Base-by-base conservation (phyloP, 2,329 filamentous ascomycete genomes). In the Botrytis medusae region DNA sequence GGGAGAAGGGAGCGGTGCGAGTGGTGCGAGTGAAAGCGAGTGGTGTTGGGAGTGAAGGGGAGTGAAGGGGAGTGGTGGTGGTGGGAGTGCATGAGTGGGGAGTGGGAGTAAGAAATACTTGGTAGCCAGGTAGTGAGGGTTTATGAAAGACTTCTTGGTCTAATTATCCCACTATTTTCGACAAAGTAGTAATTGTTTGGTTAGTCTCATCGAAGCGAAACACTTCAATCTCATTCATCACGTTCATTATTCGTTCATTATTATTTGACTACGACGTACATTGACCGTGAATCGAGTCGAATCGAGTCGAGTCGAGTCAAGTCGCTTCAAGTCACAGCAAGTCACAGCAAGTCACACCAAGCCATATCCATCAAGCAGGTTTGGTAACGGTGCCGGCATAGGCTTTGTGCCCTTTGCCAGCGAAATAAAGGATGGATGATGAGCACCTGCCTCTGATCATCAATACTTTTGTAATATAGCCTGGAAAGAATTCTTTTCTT, bases 201-300 rank as follows among this genome's bases (percentile, higher is more conserved):
- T 63, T 42, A 63, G 60, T 63, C 40, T 63, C 37, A 20, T 63
- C 60, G 37, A 42, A 63, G 60, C 60, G 60, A 42, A 63, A 42
- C 37, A 63, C 22, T 25, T 61, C 34, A 40, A 63, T 62, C 42
- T 62, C 37, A 62, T 62, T 61, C 34, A 61, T 10, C 34, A 2
- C 25, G 9, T 46, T 22, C 40, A 46, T n/a, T 48, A 34, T 48
- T n/a, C 42, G 4, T 48, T 65, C 29, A 32, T 34, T 48, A 32
- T 61, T 4, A 3, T 25, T n/a, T 48, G 12, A 57, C 46, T 16
- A 44, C 40, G 37, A 37, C 1, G 37, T 1, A 37, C 37, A n/a
- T 42, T 29, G 60, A 42, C 29, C 25, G 20, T 37, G 59, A 3
- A 25, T 61, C 22, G 32, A 42, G 25, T 29, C 25, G 8, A 62